phyloP scores from a whole-genome alignment of 148 eudicot species.

The Arbutus unedo region DNA sequence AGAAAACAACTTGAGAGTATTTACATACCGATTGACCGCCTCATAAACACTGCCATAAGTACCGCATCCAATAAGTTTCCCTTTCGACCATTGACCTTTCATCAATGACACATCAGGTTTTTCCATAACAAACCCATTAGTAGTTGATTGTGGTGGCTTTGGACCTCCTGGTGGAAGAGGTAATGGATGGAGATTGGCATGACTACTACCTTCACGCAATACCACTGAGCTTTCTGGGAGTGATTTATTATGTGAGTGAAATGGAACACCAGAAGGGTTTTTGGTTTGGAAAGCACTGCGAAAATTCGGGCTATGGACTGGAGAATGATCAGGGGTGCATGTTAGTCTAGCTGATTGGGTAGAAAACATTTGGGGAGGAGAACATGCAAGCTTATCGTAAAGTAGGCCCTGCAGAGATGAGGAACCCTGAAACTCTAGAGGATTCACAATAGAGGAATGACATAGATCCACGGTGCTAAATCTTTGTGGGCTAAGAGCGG shows the following conservation, averaged over 20 bases:
- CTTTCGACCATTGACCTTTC: slow-evolving; percentile 76
- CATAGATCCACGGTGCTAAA: slow-evolving; percentile 41
- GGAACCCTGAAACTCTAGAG: slow-evolving; percentile 27
- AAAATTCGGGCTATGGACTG: slow-evolving; percentile 41
- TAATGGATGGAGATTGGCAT: slow-evolving; percentile 58
- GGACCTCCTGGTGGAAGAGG: slow-evolving; percentile 76
- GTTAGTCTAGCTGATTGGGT: slow-evolving; percentile 26
- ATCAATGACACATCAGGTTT: slow-evolving; percentile 33
- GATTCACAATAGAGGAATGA: slow-evolving; percentile 25
- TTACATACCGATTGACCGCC: slow-evolving; percentile 66
- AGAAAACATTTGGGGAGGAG: slow-evolving; percentile 8
- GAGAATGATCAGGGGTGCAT: slow-evolving; percentile 43
- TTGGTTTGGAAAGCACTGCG: slow-evolving; percentile 24
- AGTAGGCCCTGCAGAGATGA: slow-evolving; percentile 33
- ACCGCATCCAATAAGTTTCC: slow-evolving; percentile 84
- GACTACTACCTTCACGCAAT: slow-evolving; percentile 35
- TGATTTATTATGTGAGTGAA: slow-evolving; percentile 42
- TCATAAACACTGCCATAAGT: slow-evolving; percentile 84
- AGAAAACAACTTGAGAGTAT: slow-evolving; percentile 4
- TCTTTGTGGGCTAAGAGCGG: slow-evolving; percentile 65
- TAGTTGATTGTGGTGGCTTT: slow-evolving; percentile 36
- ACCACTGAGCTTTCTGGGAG: slow-evolving; percentile 39
- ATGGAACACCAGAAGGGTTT: slow-evolving; percentile 30
- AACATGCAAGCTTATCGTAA: slow-evolving; percentile 18
- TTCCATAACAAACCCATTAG: slow-evolving; percentile 27